Base-by-base conservation (phyloP, 192 early-diverging fungal species). In the Coemansia sp. region DNA sequence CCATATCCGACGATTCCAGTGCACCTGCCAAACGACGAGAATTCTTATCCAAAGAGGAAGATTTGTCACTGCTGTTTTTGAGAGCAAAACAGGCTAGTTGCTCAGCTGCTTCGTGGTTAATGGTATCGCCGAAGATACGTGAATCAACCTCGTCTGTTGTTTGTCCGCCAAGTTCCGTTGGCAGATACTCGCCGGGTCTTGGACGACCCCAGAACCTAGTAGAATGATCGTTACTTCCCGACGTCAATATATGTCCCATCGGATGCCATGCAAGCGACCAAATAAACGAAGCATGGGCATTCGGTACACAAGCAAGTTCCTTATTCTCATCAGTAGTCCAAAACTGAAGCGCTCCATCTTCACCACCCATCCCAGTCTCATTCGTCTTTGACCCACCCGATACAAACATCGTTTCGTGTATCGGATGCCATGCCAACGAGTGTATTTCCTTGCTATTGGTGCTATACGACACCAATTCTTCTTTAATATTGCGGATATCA, bases 261-360 rank as follows among this genome's bases (percentile, higher is more conserved):
- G 98, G 98, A 79, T 99, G 96, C 94, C 95, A 99, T 67, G 96
- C 96, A 15, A 99, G 71, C 9, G 96, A 91, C 93, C 97, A 99
- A 35, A 98, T 89, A 52, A 93, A 90, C 22, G 90, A 92, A 20
- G 91, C 92, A 69, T 98, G 95, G 0, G 95, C 96, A 14, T 85
- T 88, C 51, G 94, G 92, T 65, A 96, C 84, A 60, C 37, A 68
- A 57, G 35, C 82, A 71, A 56, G 75, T 38, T 60, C 76, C 60
- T 58, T 68, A 15, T 76, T 69, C 73, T 87, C 80, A 64, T 94
- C 95, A 39, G 92, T 91, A 20, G 90, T 76, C 98, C 98, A 99
- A 64, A 79, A 84, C 67, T 84, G 76, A 41, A 84, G 75, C 2
- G 53, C 68, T 14, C 76, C 81, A 5, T 84, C 81, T 12, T 55